Conservation (phyloP, 768 basidiomycete species). For the Tricholoma matsutake region DNA sequence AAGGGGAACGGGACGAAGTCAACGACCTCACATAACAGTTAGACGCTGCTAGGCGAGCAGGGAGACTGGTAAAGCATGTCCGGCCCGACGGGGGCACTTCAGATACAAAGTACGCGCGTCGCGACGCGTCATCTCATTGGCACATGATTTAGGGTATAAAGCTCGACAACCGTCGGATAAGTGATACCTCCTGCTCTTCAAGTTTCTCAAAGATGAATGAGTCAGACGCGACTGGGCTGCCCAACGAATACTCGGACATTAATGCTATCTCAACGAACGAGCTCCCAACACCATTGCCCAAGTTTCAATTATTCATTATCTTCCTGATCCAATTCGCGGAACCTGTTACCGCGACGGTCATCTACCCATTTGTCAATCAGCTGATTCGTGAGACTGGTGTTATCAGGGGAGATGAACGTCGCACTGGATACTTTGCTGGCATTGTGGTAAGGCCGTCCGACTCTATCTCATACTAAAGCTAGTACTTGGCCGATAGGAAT, state of each 20-base stretch:
- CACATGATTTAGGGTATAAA: neutral
- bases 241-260: neutral
- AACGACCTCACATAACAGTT: no score
- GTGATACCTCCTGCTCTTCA: neutral
- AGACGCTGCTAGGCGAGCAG: no score
- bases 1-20: no score
- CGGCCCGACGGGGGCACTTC: no score
- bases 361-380: neutral
- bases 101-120: neutral
- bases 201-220: neutral
- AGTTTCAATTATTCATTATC: neutral
- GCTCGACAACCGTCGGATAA: neutral
- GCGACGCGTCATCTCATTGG: neutral
- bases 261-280: neutral
- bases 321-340: neutral
- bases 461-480: neutral
- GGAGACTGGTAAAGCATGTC: no score
- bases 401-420: conserved; percentile 38
- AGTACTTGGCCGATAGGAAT: conserved; percentile 23
- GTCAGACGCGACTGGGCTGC: neutral
- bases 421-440: conserved; percentile 45
- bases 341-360: neutral
- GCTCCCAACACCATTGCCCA: neutral
- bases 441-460: conserved; percentile 33
- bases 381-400: conserved; percentile 41